Percentiles rank a stretch among this genome's conserved stretches.
These are phyloP conservation scores for Naganishia vishniacii DNA, from an alignment of 768 basidiomycete species.

Conservation along the genomic window DNA sequence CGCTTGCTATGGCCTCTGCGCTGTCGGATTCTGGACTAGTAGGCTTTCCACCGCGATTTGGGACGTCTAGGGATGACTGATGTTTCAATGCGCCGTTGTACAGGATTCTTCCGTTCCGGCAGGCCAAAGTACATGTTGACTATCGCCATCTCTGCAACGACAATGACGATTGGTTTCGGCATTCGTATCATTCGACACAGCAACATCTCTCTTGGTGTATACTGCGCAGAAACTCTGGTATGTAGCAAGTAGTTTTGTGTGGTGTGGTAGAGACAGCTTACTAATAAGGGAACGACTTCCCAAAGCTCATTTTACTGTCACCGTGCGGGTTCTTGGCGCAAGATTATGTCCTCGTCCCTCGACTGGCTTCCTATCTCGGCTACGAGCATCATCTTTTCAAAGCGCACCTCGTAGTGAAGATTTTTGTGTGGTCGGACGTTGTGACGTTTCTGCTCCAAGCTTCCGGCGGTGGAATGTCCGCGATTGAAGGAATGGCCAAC, in stretches of 20 bases:
- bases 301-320: slow-evolving; percentile 39
- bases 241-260: background rate
- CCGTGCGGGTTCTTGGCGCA: slow-evolving; percentile 47
- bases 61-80: background rate
- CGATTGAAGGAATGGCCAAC: slow-evolving; percentile 31
- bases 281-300: too few species aligned
- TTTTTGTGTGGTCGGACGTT: slow-evolving; percentile 47
- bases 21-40: slow-evolving; percentile 3
- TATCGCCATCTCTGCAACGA: slow-evolving; percentile 1
- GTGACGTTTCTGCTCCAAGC: slow-evolving; percentile 47
- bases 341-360: slow-evolving; percentile 46
- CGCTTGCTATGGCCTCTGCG: slow-evolving; percentile 5
- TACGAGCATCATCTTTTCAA: slow-evolving; percentile 38
- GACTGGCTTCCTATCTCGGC: slow-evolving; percentile 38
- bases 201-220: slow-evolving; percentile 37
- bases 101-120: slow-evolving; percentile 7
- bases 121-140: slow-evolving; percentile 19
- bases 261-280: too few species aligned
- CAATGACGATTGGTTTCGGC: slow-evolving; percentile 41
- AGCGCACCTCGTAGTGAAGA: slow-evolving; percentile 36
- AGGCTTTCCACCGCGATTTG: background rate
- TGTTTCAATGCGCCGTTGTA: too few species aligned
- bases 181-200: slow-evolving; percentile 38
- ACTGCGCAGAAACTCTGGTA: slow-evolving; percentile 40
- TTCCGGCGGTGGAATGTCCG: slow-evolving; percentile 43